Base-by-base conservation (phyloP, 768 basidiomycete species). In the Hericium coralloides region DNA sequence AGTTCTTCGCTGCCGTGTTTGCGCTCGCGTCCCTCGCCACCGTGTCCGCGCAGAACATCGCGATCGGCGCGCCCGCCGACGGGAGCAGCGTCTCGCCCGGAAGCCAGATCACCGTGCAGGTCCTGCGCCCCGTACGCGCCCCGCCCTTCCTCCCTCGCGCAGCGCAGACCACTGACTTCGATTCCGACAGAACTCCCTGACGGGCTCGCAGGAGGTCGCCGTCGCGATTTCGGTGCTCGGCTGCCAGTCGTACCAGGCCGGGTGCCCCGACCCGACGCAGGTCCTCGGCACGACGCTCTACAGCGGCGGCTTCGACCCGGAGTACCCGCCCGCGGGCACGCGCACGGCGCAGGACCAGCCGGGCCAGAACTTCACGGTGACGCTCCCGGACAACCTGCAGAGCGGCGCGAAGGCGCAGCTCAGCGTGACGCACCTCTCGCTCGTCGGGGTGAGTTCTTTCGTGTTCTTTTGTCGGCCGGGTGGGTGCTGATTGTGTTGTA, bases 281-380 rank as follows among this genome's bases (percentile, higher is more conserved):
- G 22, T 20, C 22, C 53, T 54, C 23, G 53, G 53, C 38, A 26
- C 53, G 41, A 54, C 53, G 53, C 38, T 54, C 53, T 54, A 54
- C 41, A 9, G 5, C 38, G 53, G 53, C 41, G 23, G 23, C 17
- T 54, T 41, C 41, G 12, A 41, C 53, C 53, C 53, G 38, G 2
- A 45, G 41, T 54, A 20, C 53, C 53, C 53, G 23, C 20, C 38
- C 14, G 9, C 43, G n/a, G 43, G 43, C 43, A 36, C 12, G 12
- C 53, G 41, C 25, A 45, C 38, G 23, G 20, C 38, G 38, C 38
- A 54, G 38, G 41, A 41, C 38, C 14, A 14, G 22, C 53, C 53
- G 0, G 38, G 25, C 22, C 53, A 54, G 25, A 54, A 45, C 25
- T 54, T 54, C 41, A 54, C 38, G 2, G 53, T 54, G 12, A 26